These are phyloP conservation scores for Leccinum disarticulatum DNA, from an alignment of 768 basidiomycete species.

Conservation along the genomic window DNA sequence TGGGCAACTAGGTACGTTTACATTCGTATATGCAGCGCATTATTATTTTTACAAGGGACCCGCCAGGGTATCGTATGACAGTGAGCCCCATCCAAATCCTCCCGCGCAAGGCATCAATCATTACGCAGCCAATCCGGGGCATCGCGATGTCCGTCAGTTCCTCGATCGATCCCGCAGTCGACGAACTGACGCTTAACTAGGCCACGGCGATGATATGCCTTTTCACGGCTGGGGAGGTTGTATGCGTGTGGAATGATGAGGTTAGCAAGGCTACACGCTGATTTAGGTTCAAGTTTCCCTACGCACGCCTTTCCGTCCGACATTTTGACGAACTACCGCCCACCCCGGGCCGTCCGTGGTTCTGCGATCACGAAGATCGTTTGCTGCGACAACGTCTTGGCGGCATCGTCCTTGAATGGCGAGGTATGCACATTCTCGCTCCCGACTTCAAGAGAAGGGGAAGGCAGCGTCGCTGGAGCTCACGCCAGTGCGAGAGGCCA, in stretches of 20 bases:
- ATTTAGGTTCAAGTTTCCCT: conserved; percentile 56
- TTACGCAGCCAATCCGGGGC: conserved; percentile 66
- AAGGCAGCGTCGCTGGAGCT: conserved; percentile 9
- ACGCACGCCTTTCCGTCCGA: conserved; percentile 72
- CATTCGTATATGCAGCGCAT: neutral
- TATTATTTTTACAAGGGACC: neutral
- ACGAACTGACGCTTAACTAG: conserved; percentile 35
- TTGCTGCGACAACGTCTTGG: conserved; percentile 76
- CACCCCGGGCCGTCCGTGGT: conserved; percentile 70
- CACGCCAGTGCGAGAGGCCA: conserved; percentile 14
- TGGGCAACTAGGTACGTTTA: conserved; percentile 77
- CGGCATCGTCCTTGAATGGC: conserved; percentile 81
- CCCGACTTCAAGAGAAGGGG: conserved; percentile 35
- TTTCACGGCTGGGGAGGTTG: conserved; percentile 74
- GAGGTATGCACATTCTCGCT: conserved; percentile 85
- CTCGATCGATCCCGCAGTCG: neutral
- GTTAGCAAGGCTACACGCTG: conserved; percentile 32
- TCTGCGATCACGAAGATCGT: conserved; percentile 79
- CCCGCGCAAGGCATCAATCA: conserved; percentile 79
- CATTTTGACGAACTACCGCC: conserved; percentile 69
- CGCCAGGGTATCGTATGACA: conserved; percentile 70
- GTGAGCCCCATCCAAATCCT: conserved; percentile 72
- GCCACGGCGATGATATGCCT: conserved; percentile 85
- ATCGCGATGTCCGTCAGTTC: conserved; percentile 71
- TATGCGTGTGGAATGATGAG: conserved; percentile 78